Conservation (phyloP, 116 monocot species). For the Posidonia oceanica region DNA sequence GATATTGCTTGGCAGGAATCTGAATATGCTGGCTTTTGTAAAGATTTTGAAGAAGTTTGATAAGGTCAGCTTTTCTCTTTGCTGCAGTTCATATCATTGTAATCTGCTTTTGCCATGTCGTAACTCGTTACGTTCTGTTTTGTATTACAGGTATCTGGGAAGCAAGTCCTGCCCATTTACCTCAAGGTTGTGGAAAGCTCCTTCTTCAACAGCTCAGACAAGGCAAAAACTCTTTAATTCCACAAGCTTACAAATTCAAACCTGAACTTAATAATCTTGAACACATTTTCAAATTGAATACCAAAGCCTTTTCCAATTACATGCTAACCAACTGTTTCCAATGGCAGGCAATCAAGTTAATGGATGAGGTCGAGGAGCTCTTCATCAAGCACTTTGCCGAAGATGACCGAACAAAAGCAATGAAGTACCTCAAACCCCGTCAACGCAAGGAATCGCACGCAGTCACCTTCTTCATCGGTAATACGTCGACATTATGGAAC, state of each 20-base stretch:
- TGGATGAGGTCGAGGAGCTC: slow-evolving; percentile 82
- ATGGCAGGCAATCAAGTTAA: slow-evolving; percentile 48
- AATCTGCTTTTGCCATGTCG: too few relatives aligned
- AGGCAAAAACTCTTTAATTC: slow-evolving; percentile 21
- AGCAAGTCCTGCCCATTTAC: slow-evolving; percentile 62
- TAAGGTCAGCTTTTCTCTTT: slow-evolving; percentile 37
- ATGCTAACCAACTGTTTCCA: neutral
- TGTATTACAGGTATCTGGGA: slow-evolving; percentile 44
- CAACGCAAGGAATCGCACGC: slow-evolving; percentile 70
- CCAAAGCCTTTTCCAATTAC: too few relatives aligned
- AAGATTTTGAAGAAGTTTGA: slow-evolving; percentile 98
- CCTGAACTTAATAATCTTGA: too few relatives aligned
- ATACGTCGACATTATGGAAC: neutral
- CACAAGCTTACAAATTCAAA: neutral
- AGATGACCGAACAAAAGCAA: slow-evolving; percentile 66
- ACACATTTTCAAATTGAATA: too few relatives aligned
- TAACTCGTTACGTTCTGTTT: neutral
- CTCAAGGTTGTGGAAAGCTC: slow-evolving; percentile 95
- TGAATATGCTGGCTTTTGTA: slow-evolving; percentile 96
- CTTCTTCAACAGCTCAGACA: slow-evolving; percentile 97
- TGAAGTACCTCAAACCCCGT: slow-evolving; percentile 86
- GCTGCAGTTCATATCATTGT: neutral
- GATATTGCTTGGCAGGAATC: slow-evolving; percentile 30
- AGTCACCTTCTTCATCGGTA: slow-evolving; percentile 95
- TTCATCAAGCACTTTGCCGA: slow-evolving; percentile 76